phyloP scores from a whole-genome alignment of 768 basidiomycete species.

The Mycena floridula region DNA sequence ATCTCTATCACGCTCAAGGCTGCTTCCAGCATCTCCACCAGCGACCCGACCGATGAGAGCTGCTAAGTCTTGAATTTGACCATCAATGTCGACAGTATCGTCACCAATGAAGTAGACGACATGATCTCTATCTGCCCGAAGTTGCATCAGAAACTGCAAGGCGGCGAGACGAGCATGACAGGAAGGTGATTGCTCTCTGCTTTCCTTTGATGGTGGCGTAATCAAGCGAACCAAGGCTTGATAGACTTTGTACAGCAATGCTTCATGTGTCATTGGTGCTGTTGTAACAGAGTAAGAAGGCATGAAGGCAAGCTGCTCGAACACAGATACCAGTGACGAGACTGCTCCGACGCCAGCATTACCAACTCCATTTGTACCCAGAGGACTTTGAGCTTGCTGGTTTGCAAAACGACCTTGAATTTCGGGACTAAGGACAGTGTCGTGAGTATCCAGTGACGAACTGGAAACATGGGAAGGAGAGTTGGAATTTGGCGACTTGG shows the following conservation, averaged over 20 bases:
- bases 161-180: slow-evolving; percentile 51
- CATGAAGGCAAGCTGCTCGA: neutral
- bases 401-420: no score
- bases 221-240: no score
- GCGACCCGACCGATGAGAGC: slow-evolving; percentile 50
- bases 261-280: no score
- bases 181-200: neutral
- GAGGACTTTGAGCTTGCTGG: no score
- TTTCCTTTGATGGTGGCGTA: no score
- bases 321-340: neutral
- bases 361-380: no score
- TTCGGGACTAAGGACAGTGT: no score
- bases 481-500: no score
- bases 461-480: no score
- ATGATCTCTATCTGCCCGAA: slow-evolving; percentile 89
- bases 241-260: no score
- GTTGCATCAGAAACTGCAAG: slow-evolving; percentile 82
- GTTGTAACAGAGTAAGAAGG: no score
- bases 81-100: slow-evolving; percentile 47
- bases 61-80: slow-evolving; percentile 52
- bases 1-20: slow-evolving; percentile 5
- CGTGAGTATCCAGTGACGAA: no score
- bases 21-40: neutral
- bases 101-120: slow-evolving; percentile 61
- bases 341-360: neutral